These are phyloP conservation scores for Ascochyta pisi DNA, from an alignment of 2,329 filamentous ascomycete genomes.

Conservation along the genomic window DNA sequence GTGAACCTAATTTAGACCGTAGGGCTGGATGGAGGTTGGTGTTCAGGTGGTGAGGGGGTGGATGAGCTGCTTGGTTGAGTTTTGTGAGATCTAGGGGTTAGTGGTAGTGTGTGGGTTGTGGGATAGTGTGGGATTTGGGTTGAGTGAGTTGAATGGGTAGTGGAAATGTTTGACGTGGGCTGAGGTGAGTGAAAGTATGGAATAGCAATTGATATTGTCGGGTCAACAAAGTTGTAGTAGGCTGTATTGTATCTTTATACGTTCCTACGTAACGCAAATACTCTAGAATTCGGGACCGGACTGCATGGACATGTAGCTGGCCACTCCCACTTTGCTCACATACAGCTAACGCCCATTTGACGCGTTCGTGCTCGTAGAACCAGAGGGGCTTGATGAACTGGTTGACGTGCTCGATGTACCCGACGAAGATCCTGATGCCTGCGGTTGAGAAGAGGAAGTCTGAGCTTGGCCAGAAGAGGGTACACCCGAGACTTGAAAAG, in stretches of 20 bases:
- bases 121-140: too few species aligned
- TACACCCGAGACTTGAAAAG: slow-evolving; percentile 37
- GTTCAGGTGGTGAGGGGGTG: neutral
- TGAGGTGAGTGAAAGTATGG: too few species aligned
- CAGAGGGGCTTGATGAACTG: neutral
- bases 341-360: neutral
- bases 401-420: neutral
- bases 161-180: too few species aligned
- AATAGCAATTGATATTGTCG: too few species aligned
- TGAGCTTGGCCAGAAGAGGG: slow-evolving; percentile 18
- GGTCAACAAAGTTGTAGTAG: too few species aligned
- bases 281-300: too few species aligned
- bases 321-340: neutral
- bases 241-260: too few species aligned
- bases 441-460: slow-evolving; percentile 32
- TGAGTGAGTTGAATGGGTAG: too few species aligned
- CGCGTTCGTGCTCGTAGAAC: neutral
- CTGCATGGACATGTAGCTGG: too few species aligned
- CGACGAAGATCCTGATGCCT: slow-evolving; percentile 12
- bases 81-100: too few species aligned
- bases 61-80: too few species aligned
- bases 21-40: neutral
- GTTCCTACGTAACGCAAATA: neutral
- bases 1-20: neutral
- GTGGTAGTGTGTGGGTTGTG: neutral